Percentiles rank a stretch among this genome's conserved stretches.
Evolutionary conservation across 2,329 filamentous ascomycete genomes (phyloP).

Genomic region (Fusarium luffae): DNA sequence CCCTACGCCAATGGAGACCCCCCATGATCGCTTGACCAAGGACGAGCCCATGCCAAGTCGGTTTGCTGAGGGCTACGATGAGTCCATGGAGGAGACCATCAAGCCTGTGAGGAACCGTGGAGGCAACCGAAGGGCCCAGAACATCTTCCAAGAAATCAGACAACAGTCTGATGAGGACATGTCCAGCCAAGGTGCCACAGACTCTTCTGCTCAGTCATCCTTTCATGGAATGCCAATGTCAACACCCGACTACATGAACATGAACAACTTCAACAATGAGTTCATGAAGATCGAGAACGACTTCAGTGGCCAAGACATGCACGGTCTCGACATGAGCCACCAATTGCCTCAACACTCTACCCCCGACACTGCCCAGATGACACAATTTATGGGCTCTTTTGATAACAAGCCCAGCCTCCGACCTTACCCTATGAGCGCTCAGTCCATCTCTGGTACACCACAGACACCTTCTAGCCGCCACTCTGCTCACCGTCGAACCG

Average conservation of each 20-base stretch:
- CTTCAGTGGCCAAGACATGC: conserved; percentile 51
- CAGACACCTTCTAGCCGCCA: conserved; percentile 35
- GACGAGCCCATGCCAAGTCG: conserved; percentile 57
- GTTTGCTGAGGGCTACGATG: conserved; percentile 71
- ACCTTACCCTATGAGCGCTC: conserved; percentile 40
- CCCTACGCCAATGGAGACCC: conserved; percentile 74
- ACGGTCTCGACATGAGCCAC: conserved; percentile 54
- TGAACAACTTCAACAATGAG: conserved; percentile 60
- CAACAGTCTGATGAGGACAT: conserved; percentile 63
- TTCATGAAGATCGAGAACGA: conserved; percentile 54
- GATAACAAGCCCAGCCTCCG: conserved; percentile 57
- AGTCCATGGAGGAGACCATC: conserved; percentile 74
- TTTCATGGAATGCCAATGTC: conserved; percentile 66
- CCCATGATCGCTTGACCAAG: conserved; percentile 61
- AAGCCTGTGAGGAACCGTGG: conserved; percentile 62
- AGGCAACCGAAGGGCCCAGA: conserved; percentile 58
- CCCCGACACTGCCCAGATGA: conserved; percentile 62
- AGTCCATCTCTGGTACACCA: conserved; percentile 32
- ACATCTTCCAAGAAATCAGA: conserved; percentile 69
- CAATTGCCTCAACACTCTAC: conserved; percentile 63
- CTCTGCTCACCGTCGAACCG: conserved; percentile 64
- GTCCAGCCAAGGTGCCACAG: conserved; percentile 67
- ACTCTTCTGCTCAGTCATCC: conserved; percentile 58
- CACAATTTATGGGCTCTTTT: conserved; percentile 57
- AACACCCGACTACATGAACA: conserved; percentile 67